Base-by-base conservation (phyloP, 1,284 basidiomycete species). In the Ustilago trichophora region DNA sequence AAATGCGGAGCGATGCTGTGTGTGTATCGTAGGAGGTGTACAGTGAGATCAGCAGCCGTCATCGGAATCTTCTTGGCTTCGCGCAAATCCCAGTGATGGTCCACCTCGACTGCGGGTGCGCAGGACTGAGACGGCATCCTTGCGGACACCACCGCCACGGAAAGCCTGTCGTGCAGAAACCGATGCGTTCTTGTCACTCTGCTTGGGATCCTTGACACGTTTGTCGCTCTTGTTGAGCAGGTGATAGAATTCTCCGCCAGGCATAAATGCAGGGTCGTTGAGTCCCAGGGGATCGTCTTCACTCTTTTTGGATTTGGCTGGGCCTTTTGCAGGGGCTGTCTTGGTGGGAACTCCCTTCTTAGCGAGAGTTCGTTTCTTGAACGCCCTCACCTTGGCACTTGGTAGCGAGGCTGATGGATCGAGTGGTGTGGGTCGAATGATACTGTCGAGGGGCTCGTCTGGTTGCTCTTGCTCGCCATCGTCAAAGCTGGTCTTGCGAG, bases 281-380 rank as follows among this genome's bases (percentile, higher is more conserved):
- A 78, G 65, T 24, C 75, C 75, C 11, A 78, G 62, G 12, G 76
- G 76, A 49, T 78, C 76, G 54, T 76, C 71, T 35, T 65, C 42
- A 33, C 38, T 50, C 48, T 68, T 69, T n/a, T 62, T 53, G 7
- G 33, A 9, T 31, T 57, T 49, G 3, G 21, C 37, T 1, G 46
- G 34, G 13, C 19, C 38, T 16, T 67, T 53, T 16, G 27, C 16
- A 16, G 53, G 41, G 4, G 51, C 38, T 11, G 27, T 27, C 36
- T 55, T 58, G 11, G 40, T 32, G 5, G 22, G 8, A 10, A 22
- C 1, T 6, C 40, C 46, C 41, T 46, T 53, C 47, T 40, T 57
- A n/a, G 33, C 45, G 8, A 68, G 31, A 11, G 16, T 45, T 13
- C 69, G 67, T 50, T 77, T 77, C 48, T 63, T 63, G 56, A 68